A percentile compares a stretch with the other conserved stretches of the same genome.
phyloP scores from a whole-genome alignment of 2,329 filamentous ascomycete species.

The Verticillium zaregamsianum region DNA sequence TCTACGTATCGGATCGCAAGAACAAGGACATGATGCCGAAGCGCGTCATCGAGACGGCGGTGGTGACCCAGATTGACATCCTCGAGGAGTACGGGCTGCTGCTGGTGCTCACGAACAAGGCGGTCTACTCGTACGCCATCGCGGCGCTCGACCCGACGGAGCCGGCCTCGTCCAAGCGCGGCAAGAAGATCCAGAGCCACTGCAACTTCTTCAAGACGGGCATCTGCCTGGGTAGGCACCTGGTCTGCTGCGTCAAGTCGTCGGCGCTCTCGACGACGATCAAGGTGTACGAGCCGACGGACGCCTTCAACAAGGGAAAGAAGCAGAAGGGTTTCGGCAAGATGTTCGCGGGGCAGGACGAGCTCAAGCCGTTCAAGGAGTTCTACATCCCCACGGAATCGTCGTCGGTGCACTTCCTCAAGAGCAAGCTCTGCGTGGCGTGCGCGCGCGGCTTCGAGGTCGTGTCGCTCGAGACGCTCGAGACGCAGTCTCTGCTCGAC shows the following conservation, averaged over 20 bases:
- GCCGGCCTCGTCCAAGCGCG: slow-evolving; percentile 73
- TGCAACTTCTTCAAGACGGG: slow-evolving; percentile 98
- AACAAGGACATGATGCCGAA: slow-evolving; percentile 77
- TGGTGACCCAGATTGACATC: slow-evolving; percentile 93
- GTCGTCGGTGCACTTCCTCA: slow-evolving; percentile 96
- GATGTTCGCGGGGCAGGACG: slow-evolving; percentile 95
- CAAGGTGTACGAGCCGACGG: slow-evolving; percentile 98
- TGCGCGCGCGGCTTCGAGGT: slow-evolving; percentile 96
- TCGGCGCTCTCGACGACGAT: slow-evolving; percentile 91
- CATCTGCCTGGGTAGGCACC: slow-evolving; percentile 86
- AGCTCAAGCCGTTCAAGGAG: slow-evolving; percentile 95
- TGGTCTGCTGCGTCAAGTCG: slow-evolving; percentile 96
- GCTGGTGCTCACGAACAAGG: slow-evolving; percentile 89
- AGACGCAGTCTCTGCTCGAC: slow-evolving; percentile 93
- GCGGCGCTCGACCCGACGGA: slow-evolving; percentile 84
- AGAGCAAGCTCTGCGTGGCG: slow-evolving; percentile 93
- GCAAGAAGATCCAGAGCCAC: slow-evolving; percentile 94
- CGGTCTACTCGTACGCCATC: slow-evolving; percentile 82
- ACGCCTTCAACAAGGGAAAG: slow-evolving; percentile 87
- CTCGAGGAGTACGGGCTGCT: slow-evolving; percentile 92
- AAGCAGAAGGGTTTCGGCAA: slow-evolving; percentile 94
- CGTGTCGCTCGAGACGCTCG: slow-evolving; percentile 92
- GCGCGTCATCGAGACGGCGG: slow-evolving; percentile 78
- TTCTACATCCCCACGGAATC: slow-evolving; percentile 98
- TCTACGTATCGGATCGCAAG: slow-evolving; percentile 88